Conservation (phyloP, 371 early-diverging fungal genomes). For the Saksenaea oblongispora region DNA sequence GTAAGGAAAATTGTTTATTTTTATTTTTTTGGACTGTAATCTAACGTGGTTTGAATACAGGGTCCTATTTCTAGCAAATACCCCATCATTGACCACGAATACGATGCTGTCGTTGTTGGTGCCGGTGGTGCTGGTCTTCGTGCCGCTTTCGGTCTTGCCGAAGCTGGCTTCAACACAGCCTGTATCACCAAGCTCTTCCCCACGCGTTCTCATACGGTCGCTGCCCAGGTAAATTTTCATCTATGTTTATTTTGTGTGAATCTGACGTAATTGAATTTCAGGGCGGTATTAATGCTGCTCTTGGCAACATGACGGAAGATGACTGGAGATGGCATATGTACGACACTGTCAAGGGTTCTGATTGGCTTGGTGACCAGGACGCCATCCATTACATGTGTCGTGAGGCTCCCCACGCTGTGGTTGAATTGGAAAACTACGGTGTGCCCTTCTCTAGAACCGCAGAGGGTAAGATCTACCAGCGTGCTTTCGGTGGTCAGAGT, state of each 20-base stretch:
- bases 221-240: conserved; percentile 92
- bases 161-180: conserved; percentile 97
- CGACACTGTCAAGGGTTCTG: conserved; percentile 98
- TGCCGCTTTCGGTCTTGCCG: conserved; percentile 97
- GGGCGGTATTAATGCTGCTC: conserved; percentile 99
- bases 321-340: conserved; percentile 99
- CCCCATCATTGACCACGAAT: conserved; percentile 96
- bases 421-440: conserved; percentile 98
- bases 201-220: conserved; percentile 97
- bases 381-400: conserved; percentile 99
- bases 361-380: conserved; percentile 98
- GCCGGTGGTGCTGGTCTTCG: conserved; percentile 99
- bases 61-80: conserved; percentile 74
- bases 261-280: conserved; percentile 15
- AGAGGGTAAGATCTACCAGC: conserved; percentile 97
- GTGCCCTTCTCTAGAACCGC: conserved; percentile 97
- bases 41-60: conserved; percentile 28
- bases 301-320: conserved; percentile 98
- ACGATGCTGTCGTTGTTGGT: conserved; percentile 97
- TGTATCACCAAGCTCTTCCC: conserved; percentile 98
- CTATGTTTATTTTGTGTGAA: neutral
- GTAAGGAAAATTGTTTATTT: conserved; percentile 33
- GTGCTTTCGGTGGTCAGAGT: conserved; percentile 97
- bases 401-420: conserved; percentile 94
- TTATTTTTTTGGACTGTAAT: conserved; percentile 18